phyloP scores from a whole-genome alignment of 2,329 filamentous ascomycete genomes.

The Colletotrichum abscissum region DNA sequence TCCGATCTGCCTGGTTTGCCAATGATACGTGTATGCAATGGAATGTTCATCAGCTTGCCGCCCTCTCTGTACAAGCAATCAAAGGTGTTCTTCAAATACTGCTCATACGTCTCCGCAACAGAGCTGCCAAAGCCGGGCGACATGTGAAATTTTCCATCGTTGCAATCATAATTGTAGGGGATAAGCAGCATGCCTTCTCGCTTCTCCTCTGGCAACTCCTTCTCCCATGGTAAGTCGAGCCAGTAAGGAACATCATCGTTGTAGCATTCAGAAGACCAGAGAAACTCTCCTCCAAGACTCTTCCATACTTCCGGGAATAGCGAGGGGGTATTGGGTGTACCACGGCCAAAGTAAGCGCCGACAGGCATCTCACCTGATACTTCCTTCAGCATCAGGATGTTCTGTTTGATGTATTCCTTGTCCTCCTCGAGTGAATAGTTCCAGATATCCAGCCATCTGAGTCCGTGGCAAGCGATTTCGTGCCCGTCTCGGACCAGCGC shows the following conservation, averaged over 20 bases:
- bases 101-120: slow-evolving; percentile 50
- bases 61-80: slow-evolving; percentile 53
- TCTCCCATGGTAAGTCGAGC: slow-evolving; percentile 43
- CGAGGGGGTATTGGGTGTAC: slow-evolving; percentile 42
- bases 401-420: slow-evolving; percentile 51
- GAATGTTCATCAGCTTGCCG: slow-evolving; percentile 56
- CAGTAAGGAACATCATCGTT: slow-evolving; percentile 44
- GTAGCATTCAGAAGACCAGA: slow-evolving; percentile 44
- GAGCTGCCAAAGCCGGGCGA: slow-evolving; percentile 52
- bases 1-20: slow-evolving; percentile 53
- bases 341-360: slow-evolving; percentile 48
- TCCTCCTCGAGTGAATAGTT: slow-evolving; percentile 49
- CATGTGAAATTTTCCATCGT: slow-evolving; percentile 57
- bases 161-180: slow-evolving; percentile 52
- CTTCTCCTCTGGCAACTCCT: slow-evolving; percentile 41
- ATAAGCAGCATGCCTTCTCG: slow-evolving; percentile 51
- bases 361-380: slow-evolving; percentile 46
- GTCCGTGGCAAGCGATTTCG: slow-evolving; percentile 54
- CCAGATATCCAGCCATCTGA: slow-evolving; percentile 55
- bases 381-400: slow-evolving; percentile 47
- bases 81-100: slow-evolving; percentile 54
- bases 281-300: slow-evolving; percentile 41
- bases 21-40: slow-evolving; percentile 51
- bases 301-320: slow-evolving; percentile 43
- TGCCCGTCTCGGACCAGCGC: slow-evolving; percentile 52